Base-by-base conservation (phyloP, 345 rosid genomes). In the Erucastrum elatum region DNA sequence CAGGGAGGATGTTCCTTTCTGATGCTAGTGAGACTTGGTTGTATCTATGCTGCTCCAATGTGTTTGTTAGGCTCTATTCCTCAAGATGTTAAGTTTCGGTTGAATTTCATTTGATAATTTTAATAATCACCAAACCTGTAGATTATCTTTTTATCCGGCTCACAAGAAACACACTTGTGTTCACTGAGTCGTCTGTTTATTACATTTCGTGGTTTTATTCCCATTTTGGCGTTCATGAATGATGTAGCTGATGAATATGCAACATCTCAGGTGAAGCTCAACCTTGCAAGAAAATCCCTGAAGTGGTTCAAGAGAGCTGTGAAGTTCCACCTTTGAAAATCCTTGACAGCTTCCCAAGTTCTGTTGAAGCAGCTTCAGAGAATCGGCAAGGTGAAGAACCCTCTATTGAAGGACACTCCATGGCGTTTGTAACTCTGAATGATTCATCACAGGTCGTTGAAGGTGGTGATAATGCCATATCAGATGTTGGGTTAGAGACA, bases 231-330 rank as follows among this genome's bases (percentile, higher is more conserved):
- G 35, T 33, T 64, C 34, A 44, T 71, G 71, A 21, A 21, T 21
- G 1, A 21, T 21, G 21, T 21, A 21, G 21, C 21, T 21, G 21
- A 21, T 21, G 21, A 21, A 21, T 21, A 21, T 21, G 21, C 21
- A 21, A n/a, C 21, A 21, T 21, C 64, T 80, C 82, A 88, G 93
- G 70, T 81, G 59, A 12, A 6, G 21, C 62, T 76, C 63, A 70
- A 60, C 74, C 71, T 49, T 64, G 72, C 33, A 34, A 61, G 33
- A 71, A 80, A 71, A 73, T 15, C 68, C 60, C 82, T 62, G 85
- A 75, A 74, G 71, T 75, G 10, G 65, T 68, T 86, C 82, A 34
- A 75, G 82, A 72, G 73, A 72, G 29, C 64, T 59, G 70, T 66
- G 73, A 73, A 65, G 68, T 63, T 75, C 55, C 70, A 59, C 44